Percentiles rank a stretch among this genome's conserved stretches.
These are phyloP conservation scores for Bothia castanella DNA, from an alignment of 1,284 basidiomycete genomes.

Conservation along the genomic window DNA sequence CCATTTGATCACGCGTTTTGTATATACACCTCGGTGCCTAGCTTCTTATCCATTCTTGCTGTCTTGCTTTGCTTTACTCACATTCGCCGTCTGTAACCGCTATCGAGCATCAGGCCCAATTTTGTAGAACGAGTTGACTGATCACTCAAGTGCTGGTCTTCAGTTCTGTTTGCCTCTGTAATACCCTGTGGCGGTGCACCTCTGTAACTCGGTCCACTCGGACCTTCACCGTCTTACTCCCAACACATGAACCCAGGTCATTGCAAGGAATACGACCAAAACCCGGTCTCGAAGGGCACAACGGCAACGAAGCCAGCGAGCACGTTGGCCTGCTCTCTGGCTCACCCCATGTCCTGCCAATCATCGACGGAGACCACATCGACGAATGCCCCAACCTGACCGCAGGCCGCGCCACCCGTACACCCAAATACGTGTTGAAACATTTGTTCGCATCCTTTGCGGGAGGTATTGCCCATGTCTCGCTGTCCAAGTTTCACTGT, in stretches of 20 bases:
- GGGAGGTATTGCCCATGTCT: slow-evolving; percentile 28
- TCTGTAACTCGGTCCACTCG: too few relatives aligned
- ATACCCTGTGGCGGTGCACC: too few relatives aligned
- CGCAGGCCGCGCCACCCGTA: slow-evolving; percentile 8
- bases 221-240: too few relatives aligned
- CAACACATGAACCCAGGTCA: slow-evolving; percentile 16
- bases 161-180: too few relatives aligned
- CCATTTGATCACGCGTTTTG: too few relatives aligned
- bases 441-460: slow-evolving; percentile 28
- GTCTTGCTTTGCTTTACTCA: too few relatives aligned
- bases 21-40: too few relatives aligned
- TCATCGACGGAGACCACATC: neutral
- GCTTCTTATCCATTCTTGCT: too few relatives aligned
- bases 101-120: too few relatives aligned
- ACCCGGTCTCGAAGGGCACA: slow-evolving; percentile 12
- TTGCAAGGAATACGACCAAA: slow-evolving; percentile 26
- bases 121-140: too few relatives aligned
- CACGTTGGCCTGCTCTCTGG: slow-evolving; percentile 22
- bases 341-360: slow-evolving; percentile 2
- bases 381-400: neutral
- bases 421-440: slow-evolving; percentile 15
- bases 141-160: too few relatives aligned
- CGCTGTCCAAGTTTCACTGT: slow-evolving; percentile 26
- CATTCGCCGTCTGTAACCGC: too few relatives aligned
- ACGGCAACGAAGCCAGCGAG: slow-evolving; percentile 8